Evolutionary conservation across 768 basidiomycete genomes (phyloP).

Genomic region (Boletellus ananas): DNA sequence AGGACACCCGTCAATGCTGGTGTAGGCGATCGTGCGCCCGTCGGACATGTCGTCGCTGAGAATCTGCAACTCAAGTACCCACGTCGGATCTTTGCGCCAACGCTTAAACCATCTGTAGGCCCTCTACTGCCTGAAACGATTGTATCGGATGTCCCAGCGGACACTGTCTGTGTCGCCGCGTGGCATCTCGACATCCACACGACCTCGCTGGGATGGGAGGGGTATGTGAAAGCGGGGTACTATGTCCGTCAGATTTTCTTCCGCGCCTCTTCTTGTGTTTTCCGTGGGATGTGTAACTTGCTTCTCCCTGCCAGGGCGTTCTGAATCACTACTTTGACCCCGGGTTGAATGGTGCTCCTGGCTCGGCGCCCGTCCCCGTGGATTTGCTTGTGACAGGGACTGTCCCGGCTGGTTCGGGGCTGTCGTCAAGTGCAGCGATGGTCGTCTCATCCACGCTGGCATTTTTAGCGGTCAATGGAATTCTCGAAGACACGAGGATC

Average conservation of each 20-base stretch:
- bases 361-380: constrained; percentile 49
- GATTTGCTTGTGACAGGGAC: constrained; percentile 76
- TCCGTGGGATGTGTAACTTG: no score
- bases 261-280: background rate
- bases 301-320: constrained; percentile 48
- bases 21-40: constrained; percentile 26
- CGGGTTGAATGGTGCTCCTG: background rate
- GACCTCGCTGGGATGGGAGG: constrained; percentile 73
- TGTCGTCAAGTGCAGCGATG: constrained; percentile 88
- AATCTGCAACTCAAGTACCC: constrained; percentile 61
- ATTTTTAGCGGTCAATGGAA: constrained; percentile 74
- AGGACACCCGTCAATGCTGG: constrained; percentile 17
- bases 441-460: constrained; percentile 83
- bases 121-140: constrained; percentile 26
- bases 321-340: constrained; percentile 55
- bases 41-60: constrained; percentile 56
- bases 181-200: constrained; percentile 75
- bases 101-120: constrained; percentile 25
- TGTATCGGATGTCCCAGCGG: constrained; percentile 22
- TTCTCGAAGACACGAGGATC: constrained; percentile 33
- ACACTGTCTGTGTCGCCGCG: constrained; percentile 39
- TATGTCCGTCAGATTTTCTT: constrained; percentile 46
- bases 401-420: constrained; percentile 82
- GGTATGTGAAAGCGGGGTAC: constrained; percentile 84
- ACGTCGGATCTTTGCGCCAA: constrained; percentile 56